Conservation (phyloP, 1,284 basidiomycete genomes). For the Erythrobasidium hasegawianum region DNA sequence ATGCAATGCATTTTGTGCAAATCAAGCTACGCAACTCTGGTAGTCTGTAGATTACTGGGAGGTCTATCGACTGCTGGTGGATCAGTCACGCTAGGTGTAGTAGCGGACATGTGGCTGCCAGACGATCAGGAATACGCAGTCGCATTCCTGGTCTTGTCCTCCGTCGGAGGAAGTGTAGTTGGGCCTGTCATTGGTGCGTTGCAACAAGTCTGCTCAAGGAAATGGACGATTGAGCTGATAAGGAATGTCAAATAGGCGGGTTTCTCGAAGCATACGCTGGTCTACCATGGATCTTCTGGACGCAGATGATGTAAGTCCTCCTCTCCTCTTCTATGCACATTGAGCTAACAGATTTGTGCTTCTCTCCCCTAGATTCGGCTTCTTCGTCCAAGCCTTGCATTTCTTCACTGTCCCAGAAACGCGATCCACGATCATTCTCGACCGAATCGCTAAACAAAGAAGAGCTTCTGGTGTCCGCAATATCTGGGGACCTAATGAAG, state of each 20-base stretch:
- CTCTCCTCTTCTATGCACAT: too few species aligned
- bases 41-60: constrained; percentile 47
- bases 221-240: too few species aligned
- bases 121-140: constrained; percentile 49
- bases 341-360: too few species aligned
- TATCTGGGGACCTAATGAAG: constrained; percentile 49
- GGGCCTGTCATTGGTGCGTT: constrained; percentile 2
- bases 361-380: constrained; percentile 52
- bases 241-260: too few species aligned
- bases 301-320: neutral
- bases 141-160: constrained; percentile 47
- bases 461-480: constrained; percentile 47
- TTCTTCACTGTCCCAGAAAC: constrained; percentile 52
- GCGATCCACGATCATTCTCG: constrained; percentile 49
- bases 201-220: too few species aligned
- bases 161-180: constrained; percentile 40
- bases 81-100: constrained; percentile 52
- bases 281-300: constrained; percentile 15
- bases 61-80: constrained; percentile 50
- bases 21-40: constrained; percentile 47
- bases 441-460: constrained; percentile 49
- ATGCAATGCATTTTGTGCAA: too few species aligned
- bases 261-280: constrained; percentile 2
- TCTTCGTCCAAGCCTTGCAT: constrained; percentile 49
- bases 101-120: constrained; percentile 48